phyloP scores from a whole-genome alignment of 164 flowering plant species.

The Macadamia integrifolia region DNA sequence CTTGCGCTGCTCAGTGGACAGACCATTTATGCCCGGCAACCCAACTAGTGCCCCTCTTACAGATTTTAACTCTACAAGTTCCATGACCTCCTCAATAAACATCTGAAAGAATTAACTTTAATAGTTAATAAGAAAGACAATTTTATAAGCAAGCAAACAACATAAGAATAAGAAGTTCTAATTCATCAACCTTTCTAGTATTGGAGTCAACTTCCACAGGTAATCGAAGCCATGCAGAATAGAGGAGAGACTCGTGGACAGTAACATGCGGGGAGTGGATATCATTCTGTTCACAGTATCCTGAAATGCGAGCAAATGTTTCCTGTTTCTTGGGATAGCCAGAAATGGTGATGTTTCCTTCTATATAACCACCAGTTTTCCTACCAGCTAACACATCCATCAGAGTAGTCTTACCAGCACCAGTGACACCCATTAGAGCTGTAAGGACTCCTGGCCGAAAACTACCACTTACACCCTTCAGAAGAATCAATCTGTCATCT shows the following conservation, averaged over 20 bases:
- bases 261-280: conserved; percentile 48
- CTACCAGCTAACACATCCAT: conserved; percentile 53
- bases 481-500: conserved; percentile 26
- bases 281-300: conserved; percentile 53
- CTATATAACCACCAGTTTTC: conserved; percentile 43
- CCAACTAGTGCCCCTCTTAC: conserved; percentile 42
- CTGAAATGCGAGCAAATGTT: conserved; percentile 46
- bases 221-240: conserved; percentile 49
- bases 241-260: conserved; percentile 41
- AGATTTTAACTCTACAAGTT: conserved; percentile 39
- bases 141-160: neutral
- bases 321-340: conserved; percentile 52
- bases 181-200: conserved; percentile 27
- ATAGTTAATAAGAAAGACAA: neutral
- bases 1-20: conserved; percentile 51
- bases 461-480: conserved; percentile 43
- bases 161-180: conserved; percentile 2
- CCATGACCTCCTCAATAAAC: conserved; percentile 56
- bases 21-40: conserved; percentile 41
- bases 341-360: conserved; percentile 37
- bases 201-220: conserved; percentile 24
- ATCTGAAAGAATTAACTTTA: conserved; percentile 24
- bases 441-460: conserved; percentile 54
- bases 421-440: conserved; percentile 55
- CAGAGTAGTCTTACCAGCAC: conserved; percentile 55